phyloP scores from a whole-genome alignment of 768 basidiomycete species.

The Bullera alba region DNA sequence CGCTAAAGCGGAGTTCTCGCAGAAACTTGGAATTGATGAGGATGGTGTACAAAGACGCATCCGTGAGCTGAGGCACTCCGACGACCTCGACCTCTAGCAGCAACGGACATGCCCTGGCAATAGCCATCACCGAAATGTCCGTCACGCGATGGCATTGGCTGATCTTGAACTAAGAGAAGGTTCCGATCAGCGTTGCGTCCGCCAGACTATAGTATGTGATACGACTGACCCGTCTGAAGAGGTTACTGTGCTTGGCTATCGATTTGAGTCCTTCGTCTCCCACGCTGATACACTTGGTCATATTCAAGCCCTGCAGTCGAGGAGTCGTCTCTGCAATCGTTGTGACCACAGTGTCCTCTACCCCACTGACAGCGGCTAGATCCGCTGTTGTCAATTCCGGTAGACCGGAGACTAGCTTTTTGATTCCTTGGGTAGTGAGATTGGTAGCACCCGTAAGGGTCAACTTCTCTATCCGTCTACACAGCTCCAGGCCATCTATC shows the following conservation, averaged over 20 bases:
- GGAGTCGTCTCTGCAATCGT: constrained; percentile 64
- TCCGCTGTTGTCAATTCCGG: constrained; percentile 80
- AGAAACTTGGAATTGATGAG: constrained; percentile 74
- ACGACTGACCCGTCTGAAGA: constrained; percentile 61
- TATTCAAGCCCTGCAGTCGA: constrained; percentile 84
- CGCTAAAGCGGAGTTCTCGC: constrained; percentile 82
- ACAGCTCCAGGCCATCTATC: constrained; percentile 63
- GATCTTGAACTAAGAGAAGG: constrained; percentile 62
- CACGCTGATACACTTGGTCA: constrained; percentile 72
- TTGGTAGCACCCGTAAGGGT: constrained; percentile 72
- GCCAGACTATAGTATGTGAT: background rate
- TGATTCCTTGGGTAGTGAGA: constrained; percentile 60
- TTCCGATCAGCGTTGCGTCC: background rate
- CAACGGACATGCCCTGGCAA: constrained; percentile 72
- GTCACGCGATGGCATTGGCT: constrained; percentile 69
- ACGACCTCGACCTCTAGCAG: constrained; percentile 93
- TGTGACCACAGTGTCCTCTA: constrained; percentile 64
- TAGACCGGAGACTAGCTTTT: constrained; percentile 60
- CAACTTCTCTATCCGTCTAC: constrained; percentile 76
- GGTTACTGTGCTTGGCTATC: constrained; percentile 65
- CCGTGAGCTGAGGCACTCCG: constrained; percentile 68
- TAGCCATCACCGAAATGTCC: constrained; percentile 64
- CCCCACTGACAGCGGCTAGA: constrained; percentile 63
- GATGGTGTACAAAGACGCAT: constrained; percentile 69
- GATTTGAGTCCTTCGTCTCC: constrained; percentile 70